These are phyloP conservation scores for Aspergillus caelatus DNA, from an alignment of 2,329 filamentous ascomycete genomes.

Conservation along the genomic window DNA sequence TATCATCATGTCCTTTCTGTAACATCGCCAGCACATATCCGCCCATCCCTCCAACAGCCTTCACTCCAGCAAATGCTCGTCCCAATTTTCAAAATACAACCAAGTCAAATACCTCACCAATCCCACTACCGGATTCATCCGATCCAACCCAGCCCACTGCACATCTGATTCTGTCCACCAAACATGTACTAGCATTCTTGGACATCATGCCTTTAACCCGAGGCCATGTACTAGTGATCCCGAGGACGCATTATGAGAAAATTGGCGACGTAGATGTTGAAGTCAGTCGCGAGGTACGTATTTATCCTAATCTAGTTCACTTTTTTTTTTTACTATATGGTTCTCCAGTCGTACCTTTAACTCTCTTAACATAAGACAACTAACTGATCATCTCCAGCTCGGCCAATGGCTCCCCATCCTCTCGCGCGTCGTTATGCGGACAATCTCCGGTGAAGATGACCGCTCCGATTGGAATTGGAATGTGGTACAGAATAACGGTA, in stretches of 20 bases:
- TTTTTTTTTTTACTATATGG: too few species aligned
- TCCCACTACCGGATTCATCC: slow-evolving; percentile 24
- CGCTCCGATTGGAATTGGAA: slow-evolving; percentile 86
- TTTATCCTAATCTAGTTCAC: too few species aligned
- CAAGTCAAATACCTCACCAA: slow-evolving; percentile 13
- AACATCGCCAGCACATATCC: slow-evolving; percentile 57
- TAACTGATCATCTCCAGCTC: slow-evolving; percentile 31
- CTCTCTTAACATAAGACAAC: not conserved
- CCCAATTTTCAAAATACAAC: not conserved
- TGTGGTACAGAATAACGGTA: slow-evolving; percentile 91
- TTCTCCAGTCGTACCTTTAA: too few species aligned
- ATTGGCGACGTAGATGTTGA: slow-evolving; percentile 68
- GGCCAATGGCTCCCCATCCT: slow-evolving; percentile 50
- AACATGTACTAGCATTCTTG: slow-evolving; percentile 79
- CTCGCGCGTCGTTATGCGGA: slow-evolving; percentile 72
- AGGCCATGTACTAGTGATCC: slow-evolving; percentile 82
- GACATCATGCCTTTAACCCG: slow-evolving; percentile 87
- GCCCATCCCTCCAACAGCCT: slow-evolving; percentile 31
- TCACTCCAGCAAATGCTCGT: slow-evolving; percentile 2
- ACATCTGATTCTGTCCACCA: slow-evolving; percentile 74
- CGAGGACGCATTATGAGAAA: slow-evolving; percentile 75
- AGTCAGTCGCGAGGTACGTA: slow-evolving; percentile 69
- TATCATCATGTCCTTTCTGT: slow-evolving; percentile 58
- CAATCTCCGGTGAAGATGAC: slow-evolving; percentile 56
- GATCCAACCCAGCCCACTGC: slow-evolving; percentile 24